Percentiles rank a stretch among this genome's conserved stretches.
Evolutionary conservation across 192 early-diverging fungal genomes (phyloP).

Genomic region (Podila minutissima): DNA sequence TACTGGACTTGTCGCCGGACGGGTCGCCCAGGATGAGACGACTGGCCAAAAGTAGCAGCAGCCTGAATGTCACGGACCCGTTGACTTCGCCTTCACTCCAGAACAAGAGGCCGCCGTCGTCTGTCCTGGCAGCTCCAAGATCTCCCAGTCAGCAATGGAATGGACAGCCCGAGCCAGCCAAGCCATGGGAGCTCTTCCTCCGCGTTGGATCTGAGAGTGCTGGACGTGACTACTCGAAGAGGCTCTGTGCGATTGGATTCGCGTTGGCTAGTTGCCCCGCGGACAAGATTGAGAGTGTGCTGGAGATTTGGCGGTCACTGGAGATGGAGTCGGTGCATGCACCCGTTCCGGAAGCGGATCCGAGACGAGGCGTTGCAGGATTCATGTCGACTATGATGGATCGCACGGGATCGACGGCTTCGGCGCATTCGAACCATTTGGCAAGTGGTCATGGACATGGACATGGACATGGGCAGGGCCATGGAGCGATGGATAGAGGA

Average conservation of each 20-base stretch:
- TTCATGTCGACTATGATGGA: slow-evolving; percentile 49
- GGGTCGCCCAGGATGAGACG: slow-evolving; percentile 30
- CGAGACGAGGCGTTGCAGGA: slow-evolving; percentile 32
- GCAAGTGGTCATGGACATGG: slow-evolving; percentile 3
- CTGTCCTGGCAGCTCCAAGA: neutral
- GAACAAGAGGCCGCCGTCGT: neutral
- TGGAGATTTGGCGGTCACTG: slow-evolving; percentile 43
- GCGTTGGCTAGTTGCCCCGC: slow-evolving; percentile 64
- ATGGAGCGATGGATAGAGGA: neutral
- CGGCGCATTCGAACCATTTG: neutral
- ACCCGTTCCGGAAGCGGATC: slow-evolving; percentile 32
- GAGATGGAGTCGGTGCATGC: slow-evolving; percentile 47
- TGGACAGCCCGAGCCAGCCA: slow-evolving; percentile 55
- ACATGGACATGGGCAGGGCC: neutral
- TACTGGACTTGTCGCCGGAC: slow-evolving; percentile 29
- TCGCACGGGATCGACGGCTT: slow-evolving; percentile 12
- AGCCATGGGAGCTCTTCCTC: slow-evolving; percentile 53
- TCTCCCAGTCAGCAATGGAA: slow-evolving; percentile 27
- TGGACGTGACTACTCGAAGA: slow-evolving; percentile 44
- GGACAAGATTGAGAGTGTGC: slow-evolving; percentile 42
- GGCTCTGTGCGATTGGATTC: slow-evolving; percentile 61
- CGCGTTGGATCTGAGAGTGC: slow-evolving; percentile 47
- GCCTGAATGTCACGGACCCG: neutral
- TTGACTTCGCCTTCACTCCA: neutral
- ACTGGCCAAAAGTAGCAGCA: slow-evolving; percentile 35